Conservation (phyloP, 441 rosid genomes). For the Hypseocharis bilobata region DNA sequence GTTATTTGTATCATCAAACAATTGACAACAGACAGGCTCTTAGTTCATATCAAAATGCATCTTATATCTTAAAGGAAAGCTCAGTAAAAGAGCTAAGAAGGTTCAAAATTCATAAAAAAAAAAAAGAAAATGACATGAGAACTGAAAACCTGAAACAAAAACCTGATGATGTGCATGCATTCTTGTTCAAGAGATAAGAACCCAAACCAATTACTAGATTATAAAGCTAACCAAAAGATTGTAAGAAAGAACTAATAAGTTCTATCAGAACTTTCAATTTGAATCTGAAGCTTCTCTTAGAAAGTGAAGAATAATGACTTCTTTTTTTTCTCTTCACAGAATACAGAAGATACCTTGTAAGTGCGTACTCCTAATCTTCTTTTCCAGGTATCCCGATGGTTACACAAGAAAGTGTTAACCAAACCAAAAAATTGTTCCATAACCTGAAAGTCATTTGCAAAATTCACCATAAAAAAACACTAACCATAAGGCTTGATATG, state of each 20-base stretch:
- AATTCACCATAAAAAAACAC: constrained; percentile 11
- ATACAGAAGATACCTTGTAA: constrained; percentile 60
- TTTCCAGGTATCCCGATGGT: constrained; percentile 79
- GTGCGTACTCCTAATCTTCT: constrained; percentile 85
- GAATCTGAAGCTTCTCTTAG: not conserved
- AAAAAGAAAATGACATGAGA: not conserved
- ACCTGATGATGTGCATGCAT: not conserved
- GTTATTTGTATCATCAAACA: too few species aligned
- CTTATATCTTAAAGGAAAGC: not conserved
- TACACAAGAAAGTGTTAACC: constrained; percentile 77
- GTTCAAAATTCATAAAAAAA: constrained; percentile 2
- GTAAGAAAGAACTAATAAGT: constrained; percentile 4
- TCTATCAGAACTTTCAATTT: constrained; percentile 6
- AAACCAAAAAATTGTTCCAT: constrained; percentile 97
- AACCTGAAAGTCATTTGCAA: constrained; percentile 47
- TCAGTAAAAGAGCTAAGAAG: not conserved
- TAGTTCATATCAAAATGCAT: not conserved
- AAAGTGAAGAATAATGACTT: not conserved
- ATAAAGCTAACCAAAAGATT: not conserved
- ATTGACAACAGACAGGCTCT: too few species aligned
- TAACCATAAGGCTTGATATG: not conserved
- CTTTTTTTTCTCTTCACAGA: not conserved
- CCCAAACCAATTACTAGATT: constrained; percentile 1
- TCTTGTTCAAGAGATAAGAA: not conserved
- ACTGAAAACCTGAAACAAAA: not conserved